Percentiles rank a stretch among this genome's conserved stretches.
Evolutionary conservation across 2,329 filamentous ascomycete genomes (phyloP).

Genomic region (Cytospora piceicola): DNA sequence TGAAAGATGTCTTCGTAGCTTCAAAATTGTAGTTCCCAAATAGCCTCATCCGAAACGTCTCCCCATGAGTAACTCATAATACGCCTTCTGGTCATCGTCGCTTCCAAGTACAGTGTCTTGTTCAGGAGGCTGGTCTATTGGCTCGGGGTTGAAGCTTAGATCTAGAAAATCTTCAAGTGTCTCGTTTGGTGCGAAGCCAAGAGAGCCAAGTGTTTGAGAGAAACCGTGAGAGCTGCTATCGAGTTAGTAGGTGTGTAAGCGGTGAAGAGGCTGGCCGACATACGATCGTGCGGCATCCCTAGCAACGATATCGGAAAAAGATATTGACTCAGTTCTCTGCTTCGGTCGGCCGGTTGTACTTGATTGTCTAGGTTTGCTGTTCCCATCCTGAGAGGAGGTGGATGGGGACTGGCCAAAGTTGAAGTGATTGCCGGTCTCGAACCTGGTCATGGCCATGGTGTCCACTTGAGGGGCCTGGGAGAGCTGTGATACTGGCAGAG

Average conservation of each 20-base stretch:
- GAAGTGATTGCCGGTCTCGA: conserved; percentile 23
- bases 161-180: conserved; percentile 44
- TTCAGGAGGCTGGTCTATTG: conserved; percentile 34
- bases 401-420: conserved; percentile 30
- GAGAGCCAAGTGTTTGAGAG: conserved; percentile 42
- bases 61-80: conserved; percentile 46
- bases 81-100: conserved; percentile 44
- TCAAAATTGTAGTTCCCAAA: neutral
- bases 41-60: conserved; percentile 29
- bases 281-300: conserved; percentile 43
- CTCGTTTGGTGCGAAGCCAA: conserved; percentile 44
- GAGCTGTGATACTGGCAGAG: conserved; percentile 24
- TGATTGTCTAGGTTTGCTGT: conserved; percentile 24
- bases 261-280: conserved; percentile 18
- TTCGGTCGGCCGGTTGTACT: conserved; percentile 25
- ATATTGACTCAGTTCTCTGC: conserved; percentile 32
- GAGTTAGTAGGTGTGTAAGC: conserved; percentile 5
- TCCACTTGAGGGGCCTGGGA: conserved; percentile 19
- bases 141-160: conserved; percentile 43
- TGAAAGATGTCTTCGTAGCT: conserved; percentile 12
- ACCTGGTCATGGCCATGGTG: conserved; percentile 16
- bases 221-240: conserved; percentile 39
- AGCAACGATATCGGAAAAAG: conserved; percentile 43
- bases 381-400: conserved; percentile 31
- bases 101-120: conserved; percentile 29